A percentile compares a stretch with the other conserved stretches of the same genome.
Evolutionary conservation across 2,329 filamentous ascomycete genomes (phyloP).

Genomic region (Ambrosiella xylebori): DNA sequence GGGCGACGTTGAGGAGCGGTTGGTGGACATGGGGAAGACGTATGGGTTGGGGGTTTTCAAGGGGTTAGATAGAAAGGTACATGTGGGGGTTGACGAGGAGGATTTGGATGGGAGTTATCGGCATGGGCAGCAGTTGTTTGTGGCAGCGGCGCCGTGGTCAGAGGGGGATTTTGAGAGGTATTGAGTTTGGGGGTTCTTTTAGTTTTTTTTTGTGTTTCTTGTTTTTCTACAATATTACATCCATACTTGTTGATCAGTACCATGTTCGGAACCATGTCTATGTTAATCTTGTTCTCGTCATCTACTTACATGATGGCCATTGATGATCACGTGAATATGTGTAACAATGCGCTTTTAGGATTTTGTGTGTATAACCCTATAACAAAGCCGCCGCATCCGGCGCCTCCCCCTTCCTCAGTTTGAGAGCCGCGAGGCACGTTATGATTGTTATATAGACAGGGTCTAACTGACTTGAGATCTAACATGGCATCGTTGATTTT

Average conservation of each 20-base stretch:
- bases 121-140: slow-evolving; percentile 36
- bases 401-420: background rate
- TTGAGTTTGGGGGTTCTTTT: background rate
- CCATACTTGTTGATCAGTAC: too few relatives aligned
- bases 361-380: background rate
- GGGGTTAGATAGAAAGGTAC: slow-evolving; percentile 53
- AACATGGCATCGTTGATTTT: too few relatives aligned
- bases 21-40: slow-evolving; percentile 43
- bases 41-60: slow-evolving; percentile 66
- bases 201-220: too few relatives aligned
- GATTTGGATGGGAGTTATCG: slow-evolving; percentile 48
- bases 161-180: background rate
- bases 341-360: background rate
- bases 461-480: too few relatives aligned
- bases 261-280: too few relatives aligned
- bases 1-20: slow-evolving; percentile 40
- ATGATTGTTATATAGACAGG: too few relatives aligned
- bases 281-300: too few relatives aligned
- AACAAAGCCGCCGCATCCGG: background rate
- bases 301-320: too few relatives aligned
- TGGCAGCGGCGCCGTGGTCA: background rate
- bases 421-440: too few relatives aligned
- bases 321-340: too few relatives aligned
- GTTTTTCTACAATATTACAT: too few relatives aligned
- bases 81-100: slow-evolving; percentile 66